Evolutionary conservation across 139 green algal species (phyloP), one percentile per base, ranked within the genome.

Genomic region (Chlamydomonas urium): DNA sequence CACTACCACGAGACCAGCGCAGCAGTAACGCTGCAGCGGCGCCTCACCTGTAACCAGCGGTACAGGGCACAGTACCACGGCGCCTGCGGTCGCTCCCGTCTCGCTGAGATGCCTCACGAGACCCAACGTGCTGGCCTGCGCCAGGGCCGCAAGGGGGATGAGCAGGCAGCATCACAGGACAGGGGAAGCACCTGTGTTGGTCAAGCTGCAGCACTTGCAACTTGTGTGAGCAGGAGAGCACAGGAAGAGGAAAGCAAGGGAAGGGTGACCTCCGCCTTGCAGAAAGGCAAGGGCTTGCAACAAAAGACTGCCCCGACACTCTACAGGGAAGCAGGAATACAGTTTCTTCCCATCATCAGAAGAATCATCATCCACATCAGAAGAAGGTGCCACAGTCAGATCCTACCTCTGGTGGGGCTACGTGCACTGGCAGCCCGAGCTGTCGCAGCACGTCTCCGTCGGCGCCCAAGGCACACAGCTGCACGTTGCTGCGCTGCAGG

Each of bases 31-130:
- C 21, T 5, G 2, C 33, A 19, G 3, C 23, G 35, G 10, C n/a
- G 24, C 0, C 77, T 0, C 65, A 90, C 85, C 82, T 71, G 75
- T 68, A 1, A 93, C 87, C 5, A 72, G 33, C n/a, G 88, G 89
- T 50, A 93, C 86, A 29, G 86, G 87, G 60, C 86, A 92, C 45
- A 94, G 78, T 69, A 91, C 77, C 0, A 68, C 53, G 2, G 82
- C 72, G 1, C 79, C 81, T n/a, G 50, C 21, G 24, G 76, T 73
- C 56, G 81, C 73, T 23, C 82, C 77, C 26, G 74, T 56, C 5
- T 5, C 5, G 35, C 61, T 62, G 63, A 93, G 79, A 79, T 88
- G 86, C 45, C 34, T 31, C 28, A 90, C 88, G 67, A 94, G 78
- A 0, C 89, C 89, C 60, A 76, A 75, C 4, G 89, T 93, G 71